Percentiles rank a stretch among this genome's conserved stretches.
These are phyloP conservation scores for Tolypocladium guangdongense DNA, from an alignment of 2,329 filamentous ascomycete species.

Conservation along the genomic window DNA sequence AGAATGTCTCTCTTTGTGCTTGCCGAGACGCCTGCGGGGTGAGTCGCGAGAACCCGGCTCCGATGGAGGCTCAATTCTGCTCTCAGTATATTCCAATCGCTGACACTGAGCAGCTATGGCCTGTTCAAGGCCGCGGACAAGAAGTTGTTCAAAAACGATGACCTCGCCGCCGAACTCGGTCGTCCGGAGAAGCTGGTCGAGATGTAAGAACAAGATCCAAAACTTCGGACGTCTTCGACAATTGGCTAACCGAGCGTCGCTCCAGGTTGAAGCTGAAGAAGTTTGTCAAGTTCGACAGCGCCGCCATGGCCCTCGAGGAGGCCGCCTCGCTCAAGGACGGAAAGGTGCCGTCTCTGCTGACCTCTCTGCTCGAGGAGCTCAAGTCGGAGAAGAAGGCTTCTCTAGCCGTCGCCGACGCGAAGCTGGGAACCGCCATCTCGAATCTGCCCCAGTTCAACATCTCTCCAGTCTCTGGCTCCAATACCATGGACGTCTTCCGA, in stretches of 20 bases:
- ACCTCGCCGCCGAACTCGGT: slow-evolving; percentile 62
- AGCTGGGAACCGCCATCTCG: slow-evolving; percentile 83
- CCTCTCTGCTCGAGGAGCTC: slow-evolving; percentile 72
- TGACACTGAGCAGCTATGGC: slow-evolving; percentile 61
- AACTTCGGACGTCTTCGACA: background rate
- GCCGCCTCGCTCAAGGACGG: slow-evolving; percentile 80
- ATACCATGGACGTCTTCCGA: slow-evolving; percentile 73
- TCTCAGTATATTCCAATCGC: slow-evolving; percentile 3
- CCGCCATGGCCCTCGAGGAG: slow-evolving; percentile 81
- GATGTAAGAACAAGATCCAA: slow-evolving; percentile 50
- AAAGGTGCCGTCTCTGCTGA: slow-evolving; percentile 84
- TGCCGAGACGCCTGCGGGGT: slow-evolving; percentile 80
- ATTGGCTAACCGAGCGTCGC: background rate
- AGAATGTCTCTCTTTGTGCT: slow-evolving; percentile 87
- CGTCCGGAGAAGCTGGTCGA: slow-evolving; percentile 78
- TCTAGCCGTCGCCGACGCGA: slow-evolving; percentile 85
- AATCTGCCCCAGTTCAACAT: slow-evolving; percentile 84
- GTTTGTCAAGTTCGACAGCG: slow-evolving; percentile 95
- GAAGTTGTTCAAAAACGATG: slow-evolving; percentile 86
- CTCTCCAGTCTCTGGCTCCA: slow-evolving; percentile 57
- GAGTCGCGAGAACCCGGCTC: slow-evolving; percentile 21
- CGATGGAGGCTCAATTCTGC: background rate
- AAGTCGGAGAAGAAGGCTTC: slow-evolving; percentile 98
- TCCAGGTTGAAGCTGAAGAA: slow-evolving; percentile 84
- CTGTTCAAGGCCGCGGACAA: slow-evolving; percentile 98